Conservation (phyloP, 306 rosid species). For the Prunus mongolica region DNA sequence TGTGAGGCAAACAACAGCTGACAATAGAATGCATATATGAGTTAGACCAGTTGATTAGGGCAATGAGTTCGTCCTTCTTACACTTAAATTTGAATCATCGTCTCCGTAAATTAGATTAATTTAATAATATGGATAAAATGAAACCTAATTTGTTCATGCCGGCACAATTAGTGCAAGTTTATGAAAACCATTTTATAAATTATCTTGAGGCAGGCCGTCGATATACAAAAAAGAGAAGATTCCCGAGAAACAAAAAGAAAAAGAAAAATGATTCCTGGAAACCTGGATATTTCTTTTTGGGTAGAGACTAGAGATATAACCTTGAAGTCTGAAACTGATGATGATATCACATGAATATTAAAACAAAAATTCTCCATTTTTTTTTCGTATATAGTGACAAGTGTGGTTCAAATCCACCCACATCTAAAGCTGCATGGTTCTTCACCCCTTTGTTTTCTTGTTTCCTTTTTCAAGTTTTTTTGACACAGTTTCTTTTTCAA, state of each 20-base stretch:
- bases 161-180: no score
- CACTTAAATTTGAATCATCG: rapidly evolving
- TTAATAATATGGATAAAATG: no score
- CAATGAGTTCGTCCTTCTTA: rapidly evolving
- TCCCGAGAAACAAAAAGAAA: constrained; percentile 9
- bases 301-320: background rate
- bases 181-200: background rate
- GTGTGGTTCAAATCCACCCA: background rate
- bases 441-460: background rate
- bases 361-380: background rate
- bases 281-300: constrained; percentile 10
- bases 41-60: rapidly evolving
- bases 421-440: background rate
- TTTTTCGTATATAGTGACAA: background rate
- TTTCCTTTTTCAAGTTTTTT: background rate
- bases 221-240: background rate
- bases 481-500: no score
- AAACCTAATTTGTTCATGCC: no score
- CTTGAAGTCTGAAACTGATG: constrained; percentile 3
- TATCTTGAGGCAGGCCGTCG: background rate
- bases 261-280: constrained; percentile 12
- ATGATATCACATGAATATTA: background rate
- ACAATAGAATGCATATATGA: no score
- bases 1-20: no score
- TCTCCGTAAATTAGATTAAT: no score